Percentiles rank a stretch among this genome's conserved stretches.
Conservation (phyloP, 139 green algal species). For the Ettlia oleoabundans region DNA sequence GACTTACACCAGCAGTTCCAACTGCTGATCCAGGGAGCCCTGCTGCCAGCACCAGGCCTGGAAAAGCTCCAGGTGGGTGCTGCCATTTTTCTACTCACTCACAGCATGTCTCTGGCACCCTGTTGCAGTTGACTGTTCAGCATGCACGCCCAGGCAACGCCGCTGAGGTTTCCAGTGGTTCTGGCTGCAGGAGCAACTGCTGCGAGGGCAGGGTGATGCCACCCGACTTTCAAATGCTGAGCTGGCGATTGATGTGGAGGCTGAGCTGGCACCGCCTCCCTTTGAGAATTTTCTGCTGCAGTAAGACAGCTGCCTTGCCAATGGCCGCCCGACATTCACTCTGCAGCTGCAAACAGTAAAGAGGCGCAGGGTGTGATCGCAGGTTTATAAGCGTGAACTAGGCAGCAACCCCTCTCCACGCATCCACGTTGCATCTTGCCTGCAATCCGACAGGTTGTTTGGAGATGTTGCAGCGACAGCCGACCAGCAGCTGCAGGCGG, state of each 20-base stretch:
- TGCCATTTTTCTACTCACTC: no score
- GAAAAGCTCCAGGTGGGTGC: not conserved
- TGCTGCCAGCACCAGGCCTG: not conserved
- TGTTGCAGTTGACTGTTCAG: no score
- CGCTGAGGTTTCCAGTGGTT: not conserved
- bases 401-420: no score
- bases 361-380: no score
- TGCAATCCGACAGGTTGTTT: not conserved
- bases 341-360: no score
- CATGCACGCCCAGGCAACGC: no score
- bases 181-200: not conserved
- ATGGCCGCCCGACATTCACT: no score
- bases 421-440: no score
- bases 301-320: no score
- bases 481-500: not conserved
- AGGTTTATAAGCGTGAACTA: no score
- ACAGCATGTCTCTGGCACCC: no score
- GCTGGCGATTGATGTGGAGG: not conserved
- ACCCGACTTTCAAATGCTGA: constrained; percentile 3
- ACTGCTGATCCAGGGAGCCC: not conserved
- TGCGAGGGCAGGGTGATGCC: not conserved
- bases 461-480: not conserved
- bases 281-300: constrained; percentile 9
- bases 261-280: constrained; percentile 17
- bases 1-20: not conserved